Evolutionary conservation across 495 filamentous ascomycete genomes (phyloP), one percentile per base, ranked within the genome.

Genomic region (Neurospora sp.): DNA sequence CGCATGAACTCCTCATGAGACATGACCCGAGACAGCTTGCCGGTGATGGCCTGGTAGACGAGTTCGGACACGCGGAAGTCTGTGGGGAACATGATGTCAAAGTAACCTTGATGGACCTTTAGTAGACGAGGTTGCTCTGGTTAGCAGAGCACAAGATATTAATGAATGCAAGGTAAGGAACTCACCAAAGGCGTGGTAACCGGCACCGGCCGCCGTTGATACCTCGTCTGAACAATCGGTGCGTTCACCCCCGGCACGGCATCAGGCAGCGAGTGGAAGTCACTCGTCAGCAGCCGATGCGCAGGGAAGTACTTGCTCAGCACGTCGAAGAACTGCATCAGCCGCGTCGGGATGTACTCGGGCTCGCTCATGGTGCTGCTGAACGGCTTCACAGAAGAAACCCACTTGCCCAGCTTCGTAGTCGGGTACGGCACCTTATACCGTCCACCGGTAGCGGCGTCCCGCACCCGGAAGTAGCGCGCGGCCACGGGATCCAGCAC

Each of bases 61-160:
- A 92, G 90, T 80, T 98, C 93, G 80, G 94, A 88, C 46, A 94
- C 90, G 41, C 88, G 85, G 82, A 98, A 99, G 79, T 99, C 90
- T 14, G 95, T 98, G 0, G 96, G 96, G 83, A 99, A 99, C 78
- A 99, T 89, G 80, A 99, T 98, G 81, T 98, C 96, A 77, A 99
- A 99, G 82, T 97, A 97, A 14, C 96, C 96, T 84, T 99, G 96
- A 76, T 97, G 93, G 20, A 98, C 93, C 93, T 96, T 75, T 71
- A 59, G 69, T 23, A 23, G 12, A 48, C 35, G 35, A 70, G 31
- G 66, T 46, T 42, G 54, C 14, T 35, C 27, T 62, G 59, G 69
- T 44, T 46, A 73, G 35, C 27, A 23, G 71, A 12, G n/a, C n/a
- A 69, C 59, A 35, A 39, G 70, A 70, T 3, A 3, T 10, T 35